Evolutionary conservation across 83 land plant genomes (phyloP), one percentile per base, ranked within the genome.

Genomic region (Isoetes engelmannii): DNA sequence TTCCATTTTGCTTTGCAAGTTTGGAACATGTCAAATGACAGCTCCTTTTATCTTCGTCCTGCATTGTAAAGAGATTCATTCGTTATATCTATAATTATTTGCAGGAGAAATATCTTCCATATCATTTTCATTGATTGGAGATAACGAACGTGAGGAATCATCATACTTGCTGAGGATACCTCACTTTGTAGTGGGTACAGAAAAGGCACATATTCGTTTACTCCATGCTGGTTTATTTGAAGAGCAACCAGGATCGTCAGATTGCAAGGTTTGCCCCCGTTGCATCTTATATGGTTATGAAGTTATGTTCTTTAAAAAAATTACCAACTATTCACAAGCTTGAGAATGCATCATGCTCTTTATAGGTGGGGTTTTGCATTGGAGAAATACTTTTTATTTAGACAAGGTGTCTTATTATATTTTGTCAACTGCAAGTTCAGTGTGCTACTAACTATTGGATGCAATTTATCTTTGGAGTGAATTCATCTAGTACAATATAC

Each of bases 171-270:
- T 70, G n/a, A 57, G 46, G 13, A 67, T 70, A 37, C 73, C 73
- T 59, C 73, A 67, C 5, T 70, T 70, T 61, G 49, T 61, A 8
- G 73, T 70, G 61, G 70, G 48, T 21, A 70, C 70, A 20, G 61
- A 44, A 45, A 70, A 57, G 3, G 71, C 73, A 7, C 48, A 70
- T 20, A 70, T 70, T 57, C 47, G 44, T 13, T 47, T 70, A 9
- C 48, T 70, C 9, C 71, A 70, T 70, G 73, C 73, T 61, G 73
- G 73, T n/a, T 45, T 70, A 44, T 70, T 70, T 60, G 73, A 70
- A 57, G 73, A 70, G 67, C 71, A 59, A 13, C 73, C 73, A 8
- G 42, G 28, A 5, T 43, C 71, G 13, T 43, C 68, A 5, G 7
- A 45, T 5, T 70, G 68, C 49, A 70, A 70, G 73, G 73, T 70